Conservation (phyloP, 2,329 filamentous ascomycete species). For the Colletotrichum ledebouriae region DNA sequence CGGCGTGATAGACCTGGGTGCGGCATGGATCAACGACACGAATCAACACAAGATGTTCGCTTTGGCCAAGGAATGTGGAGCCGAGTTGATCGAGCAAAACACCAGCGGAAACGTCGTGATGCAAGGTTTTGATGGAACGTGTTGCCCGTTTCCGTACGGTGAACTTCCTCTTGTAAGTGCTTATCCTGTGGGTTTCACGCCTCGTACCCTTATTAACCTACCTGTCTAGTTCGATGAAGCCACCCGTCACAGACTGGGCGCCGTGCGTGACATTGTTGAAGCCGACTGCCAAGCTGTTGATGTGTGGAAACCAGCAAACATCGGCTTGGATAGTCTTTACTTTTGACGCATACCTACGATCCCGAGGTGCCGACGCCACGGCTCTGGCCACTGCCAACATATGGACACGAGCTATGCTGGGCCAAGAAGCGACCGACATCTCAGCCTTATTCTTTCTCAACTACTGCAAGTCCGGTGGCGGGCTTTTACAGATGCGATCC, state of each 20-base stretch:
- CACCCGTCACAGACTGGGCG: constrained; percentile 11
- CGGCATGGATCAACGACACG: constrained; percentile 71
- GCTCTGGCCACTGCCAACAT: constrained; percentile 56
- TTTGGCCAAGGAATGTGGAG: constrained; percentile 55
- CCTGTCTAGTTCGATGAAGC: constrained; percentile 28
- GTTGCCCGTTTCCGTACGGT: constrained; percentile 43
- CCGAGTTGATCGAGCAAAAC: constrained; percentile 63
- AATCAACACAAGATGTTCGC: constrained; percentile 62
- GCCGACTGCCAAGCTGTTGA: constrained; percentile 49
- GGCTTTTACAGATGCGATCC: constrained; percentile 65
- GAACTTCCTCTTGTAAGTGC: constrained; percentile 42
- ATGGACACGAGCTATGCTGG: constrained; percentile 65
- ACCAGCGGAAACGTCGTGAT: constrained; percentile 59
- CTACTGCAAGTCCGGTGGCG: constrained; percentile 66
- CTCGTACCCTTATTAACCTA: no score
- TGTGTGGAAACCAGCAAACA: constrained; percentile 43
- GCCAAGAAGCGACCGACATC: constrained; percentile 62
- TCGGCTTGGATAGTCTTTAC: constrained; percentile 47
- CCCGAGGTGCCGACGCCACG: constrained; percentile 43
- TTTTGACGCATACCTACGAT: constrained; percentile 49
- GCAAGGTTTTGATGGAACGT: constrained; percentile 53
- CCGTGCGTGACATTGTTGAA: constrained; percentile 47
- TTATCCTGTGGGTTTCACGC: not conserved
- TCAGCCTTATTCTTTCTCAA: constrained; percentile 67
- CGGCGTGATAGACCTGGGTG: constrained; percentile 64